Evolutionary conservation across 768 basidiomycete species (phyloP), one percentile per base, ranked within the genome.

Genomic region (Collybia nuda): DNA sequence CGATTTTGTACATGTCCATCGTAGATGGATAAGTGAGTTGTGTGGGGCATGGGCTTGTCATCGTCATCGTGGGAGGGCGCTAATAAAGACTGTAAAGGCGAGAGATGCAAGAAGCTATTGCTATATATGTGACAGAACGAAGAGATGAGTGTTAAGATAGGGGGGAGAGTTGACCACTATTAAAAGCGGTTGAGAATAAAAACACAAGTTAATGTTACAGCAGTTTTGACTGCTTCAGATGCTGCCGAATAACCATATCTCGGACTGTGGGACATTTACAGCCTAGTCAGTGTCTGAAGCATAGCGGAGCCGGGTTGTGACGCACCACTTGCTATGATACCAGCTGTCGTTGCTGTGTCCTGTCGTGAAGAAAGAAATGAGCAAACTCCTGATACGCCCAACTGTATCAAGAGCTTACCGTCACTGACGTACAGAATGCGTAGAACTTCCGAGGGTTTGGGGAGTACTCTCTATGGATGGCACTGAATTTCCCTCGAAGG

Each of bases 221-320:
- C 35, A 90, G 74, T 60, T 81, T 86, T 6, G 84, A 86, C 57
- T 86, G 85, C 55, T 84, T 86, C 22, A 90, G 74, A 59, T 90
- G 86, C 57, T 88, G 83, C 40, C 88, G 82, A 32, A 89, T 81
- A 43, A 90, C 87, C 86, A 89, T 90, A 60, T 90, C 88, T 35
- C 87, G 78, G 44, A 90, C 88, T 88, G 57, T 8, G 41, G 22
- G 47, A 48, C 40, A 51, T 47, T 52, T 21, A 35, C 39, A 32
- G 14, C 9, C 6, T 47, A 43, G 6, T 48, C 6, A 47, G 18
- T 14, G 23, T 17, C 4, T 17, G 23, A 15, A 40, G 36, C 23
- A 24, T 11, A 32, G 9, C 9, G 14, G 32, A 14, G 32, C 9
- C 32, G 32, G 32, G 14, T 32, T 32, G 32, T 17, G 14, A 53